Base-by-base conservation (phyloP, 768 basidiomycete genomes). In the Amanita phalloides region DNA sequence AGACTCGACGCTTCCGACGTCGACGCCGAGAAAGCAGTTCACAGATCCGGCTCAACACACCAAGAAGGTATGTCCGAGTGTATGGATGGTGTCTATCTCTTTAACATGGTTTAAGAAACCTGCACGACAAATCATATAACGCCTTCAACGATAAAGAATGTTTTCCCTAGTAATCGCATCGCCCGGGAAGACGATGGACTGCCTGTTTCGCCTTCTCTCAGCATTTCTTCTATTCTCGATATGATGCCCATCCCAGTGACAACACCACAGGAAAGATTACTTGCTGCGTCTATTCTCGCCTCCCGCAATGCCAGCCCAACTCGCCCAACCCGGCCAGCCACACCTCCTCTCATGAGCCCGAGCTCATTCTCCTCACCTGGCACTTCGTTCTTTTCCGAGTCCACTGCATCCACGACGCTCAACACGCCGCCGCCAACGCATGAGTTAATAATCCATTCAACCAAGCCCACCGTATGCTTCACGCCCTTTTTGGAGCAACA, bases 201-300 rank as follows among this genome's bases (percentile, higher is more conserved):
- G 17, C 20, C 45, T 23, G 20, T 17, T 4, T 48, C 47, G 3
- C 47, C 14, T 10, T 48, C 47, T n/a, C 48, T 28, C 20, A 39
- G 48, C 23, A 38, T 49, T 36, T 49, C 48, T 20, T 49, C 48
- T 13, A 49, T 49, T 8, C 48, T 49, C n/a, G 23, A 49, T 20
- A 35, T 38, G 7, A 49, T 49, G 48, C 48, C 48, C 23, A 49
- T 49, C 11, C 36, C 48, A 37, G 25, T 49, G n/a, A 49, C 48
- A 13, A 49, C 37, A 26, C 36, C 48, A 37, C 20, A 49, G 17
- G 48, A 49, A 36, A 17, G 48, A 21, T 13, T 23, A 14, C 37
- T 49, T 4, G 48, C 48, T 14, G 37, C 48, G 11, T 49, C 48
- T 14, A 49, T 49, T 25, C 48, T 49, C 21, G 48, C 48, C 23